These are phyloP conservation scores for Kurtzmaniella fragi DNA, from an alignment of 805 yeast genomes.

Conservation along the genomic window DNA sequence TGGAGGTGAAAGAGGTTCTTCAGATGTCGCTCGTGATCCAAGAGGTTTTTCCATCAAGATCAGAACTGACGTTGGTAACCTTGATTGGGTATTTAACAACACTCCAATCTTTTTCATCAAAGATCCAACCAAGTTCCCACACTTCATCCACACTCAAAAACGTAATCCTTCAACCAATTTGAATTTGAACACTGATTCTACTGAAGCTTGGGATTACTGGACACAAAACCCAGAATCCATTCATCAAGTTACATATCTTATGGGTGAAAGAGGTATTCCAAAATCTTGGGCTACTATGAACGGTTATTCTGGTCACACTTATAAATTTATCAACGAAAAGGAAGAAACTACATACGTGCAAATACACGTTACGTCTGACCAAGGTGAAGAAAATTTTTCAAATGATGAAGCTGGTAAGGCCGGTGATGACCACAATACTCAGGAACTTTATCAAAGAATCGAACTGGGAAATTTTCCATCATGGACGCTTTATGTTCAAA, in stretches of 20 bases:
- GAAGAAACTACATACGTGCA: conserved; percentile 52
- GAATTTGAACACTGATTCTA: conserved; percentile 42
- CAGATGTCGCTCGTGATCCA: conserved; percentile 66
- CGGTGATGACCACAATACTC: conserved; percentile 47
- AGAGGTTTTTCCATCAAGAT: conserved; percentile 64
- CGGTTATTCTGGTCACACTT: conserved; percentile 64
- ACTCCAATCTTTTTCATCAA: conserved; percentile 65
- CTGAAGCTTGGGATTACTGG: conserved; percentile 55
- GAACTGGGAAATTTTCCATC: conserved; percentile 46
- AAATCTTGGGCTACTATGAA: conserved; percentile 50
- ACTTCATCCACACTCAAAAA: conserved; percentile 66
- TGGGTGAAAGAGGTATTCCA: conserved; percentile 61
- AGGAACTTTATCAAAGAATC: conserved; percentile 36
- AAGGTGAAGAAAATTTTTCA: conserved; percentile 42
- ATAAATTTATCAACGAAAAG: conserved; percentile 48
- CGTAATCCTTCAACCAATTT: conserved; percentile 57
- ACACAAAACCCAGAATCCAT: conserved; percentile 50
- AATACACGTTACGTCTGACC: conserved; percentile 47
- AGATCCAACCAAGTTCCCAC: conserved; percentile 61
- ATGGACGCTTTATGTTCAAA: conserved; percentile 52
- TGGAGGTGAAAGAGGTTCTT: conserved; percentile 64
- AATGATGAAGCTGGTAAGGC: conserved; percentile 42
- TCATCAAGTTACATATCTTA: conserved; percentile 54
- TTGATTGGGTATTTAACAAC: conserved; percentile 72
- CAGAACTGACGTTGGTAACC: conserved; percentile 62